Percentiles rank a stretch among this genome's conserved stretches.
Conservation (phyloP, 2,329 filamentous ascomycete species). For the Botrytis deweyae region DNA sequence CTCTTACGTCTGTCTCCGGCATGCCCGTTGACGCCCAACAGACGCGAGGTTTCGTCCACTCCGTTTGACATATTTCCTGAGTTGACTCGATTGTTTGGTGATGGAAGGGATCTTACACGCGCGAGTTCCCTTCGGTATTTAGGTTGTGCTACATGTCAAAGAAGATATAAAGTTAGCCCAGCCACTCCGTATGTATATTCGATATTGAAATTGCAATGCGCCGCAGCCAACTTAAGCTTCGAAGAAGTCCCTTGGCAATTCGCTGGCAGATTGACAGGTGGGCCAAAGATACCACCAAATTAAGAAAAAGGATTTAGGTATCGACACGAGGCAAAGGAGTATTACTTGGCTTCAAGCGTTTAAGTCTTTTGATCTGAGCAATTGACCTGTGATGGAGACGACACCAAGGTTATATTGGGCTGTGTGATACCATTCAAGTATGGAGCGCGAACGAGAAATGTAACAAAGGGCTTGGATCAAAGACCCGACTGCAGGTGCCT, state of each 20-base stretch:
- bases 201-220: slow-evolving; percentile 17
- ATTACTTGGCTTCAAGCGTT: slow-evolving; percentile 14
- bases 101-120: slow-evolving; percentile 17
- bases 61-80: not conserved
- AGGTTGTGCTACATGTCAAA: slow-evolving; percentile 27
- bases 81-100: not conserved
- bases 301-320: not conserved
- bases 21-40: slow-evolving; percentile 28
- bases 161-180: slow-evolving; percentile 25
- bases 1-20: slow-evolving; percentile 21
- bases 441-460: slow-evolving; percentile 1
- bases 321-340: not conserved
- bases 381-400: not conserved
- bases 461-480: slow-evolving; percentile 21
- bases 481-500: slow-evolving; percentile 1
- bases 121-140: slow-evolving; percentile 27
- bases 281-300: not conserved
- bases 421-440: slow-evolving; percentile 4
- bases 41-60: slow-evolving; percentile 28
- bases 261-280: slow-evolving; percentile 14
- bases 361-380: not conserved
- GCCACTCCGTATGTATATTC: slow-evolving; percentile 9
- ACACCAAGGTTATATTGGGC: slow-evolving; percentile 6
- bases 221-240: slow-evolving; percentile 9
- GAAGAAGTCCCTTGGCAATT: not conserved